A percentile compares a stretch with the other conserved stretches of the same genome.
phyloP scores from a whole-genome alignment of 495 filamentous ascomycete species.

The Geoglossum glabrum region DNA sequence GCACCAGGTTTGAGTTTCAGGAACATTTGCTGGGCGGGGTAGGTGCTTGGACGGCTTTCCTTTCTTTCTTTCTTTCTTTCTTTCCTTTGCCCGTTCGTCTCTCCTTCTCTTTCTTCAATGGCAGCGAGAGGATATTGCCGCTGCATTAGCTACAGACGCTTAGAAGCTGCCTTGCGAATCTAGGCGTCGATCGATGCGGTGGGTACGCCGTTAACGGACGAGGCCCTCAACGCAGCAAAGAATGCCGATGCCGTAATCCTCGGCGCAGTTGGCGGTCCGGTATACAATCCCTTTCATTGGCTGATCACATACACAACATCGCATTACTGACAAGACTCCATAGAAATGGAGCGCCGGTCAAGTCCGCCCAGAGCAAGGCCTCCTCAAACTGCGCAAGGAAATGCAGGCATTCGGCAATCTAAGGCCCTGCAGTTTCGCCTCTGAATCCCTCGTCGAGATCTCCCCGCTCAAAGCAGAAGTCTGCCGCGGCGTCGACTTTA shows the following conservation, averaged over 20 bases:
- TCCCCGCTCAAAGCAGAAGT: slow-evolving; percentile 79
- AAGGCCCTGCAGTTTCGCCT: slow-evolving; percentile 91
- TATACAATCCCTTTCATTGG: slow-evolving; percentile 16
- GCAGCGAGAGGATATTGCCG: not conserved
- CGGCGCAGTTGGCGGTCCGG: slow-evolving; percentile 85
- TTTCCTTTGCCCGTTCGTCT: not conserved
- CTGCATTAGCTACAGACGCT: not conserved
- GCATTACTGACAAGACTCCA: not conserved
- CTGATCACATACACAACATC: not conserved
- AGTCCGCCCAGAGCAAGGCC: slow-evolving; percentile 85
- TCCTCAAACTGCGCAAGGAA: slow-evolving; percentile 84
- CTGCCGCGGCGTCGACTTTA: slow-evolving; percentile 80
- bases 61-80: too few relatives aligned
- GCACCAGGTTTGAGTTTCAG: slow-evolving; percentile 72
- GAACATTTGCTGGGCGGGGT: slow-evolving; percentile 87
- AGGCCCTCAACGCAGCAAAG: slow-evolving; percentile 72
- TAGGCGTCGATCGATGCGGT: slow-evolving; percentile 78
- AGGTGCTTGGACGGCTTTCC: too few relatives aligned
- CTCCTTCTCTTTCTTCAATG: not conserved
- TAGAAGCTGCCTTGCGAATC: not conserved
- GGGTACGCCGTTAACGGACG: slow-evolving; percentile 59
- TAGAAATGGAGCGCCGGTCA: slow-evolving; percentile 84
- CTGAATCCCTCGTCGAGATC: slow-evolving; percentile 63
- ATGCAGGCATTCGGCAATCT: slow-evolving; percentile 93
- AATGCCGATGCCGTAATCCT: slow-evolving; percentile 80